phyloP scores from a whole-genome alignment of 1,139 yeast species.

The Pneumocystis murina region DNA sequence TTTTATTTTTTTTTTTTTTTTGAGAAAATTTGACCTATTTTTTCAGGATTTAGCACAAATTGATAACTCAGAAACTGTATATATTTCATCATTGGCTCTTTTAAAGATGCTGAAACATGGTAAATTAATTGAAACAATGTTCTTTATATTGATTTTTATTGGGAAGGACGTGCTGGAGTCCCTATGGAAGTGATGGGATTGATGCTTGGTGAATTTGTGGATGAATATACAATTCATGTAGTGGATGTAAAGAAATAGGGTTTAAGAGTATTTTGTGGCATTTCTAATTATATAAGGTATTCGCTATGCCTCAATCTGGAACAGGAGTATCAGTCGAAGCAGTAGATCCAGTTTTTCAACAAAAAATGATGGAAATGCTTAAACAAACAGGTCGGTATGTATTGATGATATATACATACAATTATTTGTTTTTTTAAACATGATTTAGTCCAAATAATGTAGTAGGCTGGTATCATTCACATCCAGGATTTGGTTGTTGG shows the following conservation, averaged over 20 bases:
- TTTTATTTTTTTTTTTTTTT: neutral
- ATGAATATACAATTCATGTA: constrained; percentile 79
- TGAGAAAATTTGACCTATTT: neutral
- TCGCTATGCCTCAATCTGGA: constrained; percentile 36
- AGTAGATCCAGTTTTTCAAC: constrained; percentile 96
- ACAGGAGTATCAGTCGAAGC: constrained; percentile 99
- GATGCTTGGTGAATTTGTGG: constrained; percentile 96
- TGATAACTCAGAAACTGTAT: constrained; percentile 91
- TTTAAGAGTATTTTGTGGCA: neutral
- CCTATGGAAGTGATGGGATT: constrained; percentile 99
- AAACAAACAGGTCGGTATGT: constrained; percentile 63
- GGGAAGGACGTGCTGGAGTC: constrained; percentile 63
- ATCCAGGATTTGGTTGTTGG: constrained; percentile 99
- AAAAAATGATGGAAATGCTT: constrained; percentile 99
- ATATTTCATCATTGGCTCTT: constrained; percentile 86
- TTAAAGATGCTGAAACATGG: constrained; percentile 96
- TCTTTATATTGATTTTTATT: constrained; percentile 5
- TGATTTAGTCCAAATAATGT: constrained; percentile 73
- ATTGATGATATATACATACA: neutral
- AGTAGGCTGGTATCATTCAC: constrained; percentile 98
- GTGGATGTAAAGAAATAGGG: constrained; percentile 41
- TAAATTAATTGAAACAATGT: constrained; percentile 16
- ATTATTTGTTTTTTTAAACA: constrained; percentile 16
- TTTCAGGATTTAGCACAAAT: constrained; percentile 60
- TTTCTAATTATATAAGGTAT: constrained; percentile 1